Evolutionary conservation across 345 rosid species (phyloP).

Genomic region (Melastoma malabathricum): DNA sequence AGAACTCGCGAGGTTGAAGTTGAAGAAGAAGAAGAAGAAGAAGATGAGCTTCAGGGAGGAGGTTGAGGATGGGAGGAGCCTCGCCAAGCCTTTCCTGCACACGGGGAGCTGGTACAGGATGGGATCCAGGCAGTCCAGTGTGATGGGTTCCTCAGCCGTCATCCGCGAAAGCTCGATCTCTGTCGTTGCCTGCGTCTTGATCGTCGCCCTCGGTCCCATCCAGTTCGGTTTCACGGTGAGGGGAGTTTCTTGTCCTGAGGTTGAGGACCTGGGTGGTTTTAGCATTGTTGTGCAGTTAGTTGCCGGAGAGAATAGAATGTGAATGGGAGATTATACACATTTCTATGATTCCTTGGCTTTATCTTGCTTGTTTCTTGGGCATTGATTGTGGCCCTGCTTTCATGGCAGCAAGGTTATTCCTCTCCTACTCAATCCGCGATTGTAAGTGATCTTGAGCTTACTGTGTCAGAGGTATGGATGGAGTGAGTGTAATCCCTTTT

Average conservation of each 20-base stretch:
- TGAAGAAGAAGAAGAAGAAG: not conserved
- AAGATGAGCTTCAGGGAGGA: constrained; percentile 84
- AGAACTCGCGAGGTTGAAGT: too few species aligned
- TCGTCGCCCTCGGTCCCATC: constrained; percentile 95
- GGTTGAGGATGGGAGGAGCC: constrained; percentile 60
- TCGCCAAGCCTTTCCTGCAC: constrained; percentile 74
- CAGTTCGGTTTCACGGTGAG: constrained; percentile 96
- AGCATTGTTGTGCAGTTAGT: too few species aligned
- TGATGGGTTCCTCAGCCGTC: constrained; percentile 63
- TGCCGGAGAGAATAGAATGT: too few species aligned
- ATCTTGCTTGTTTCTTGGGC: too few species aligned
- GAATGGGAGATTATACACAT: too few species aligned
- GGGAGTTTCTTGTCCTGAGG: not conserved
- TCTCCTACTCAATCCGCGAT: constrained; percentile 82
- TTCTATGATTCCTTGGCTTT: too few species aligned
- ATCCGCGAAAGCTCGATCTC: constrained; percentile 79
- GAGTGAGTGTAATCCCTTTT: too few species aligned
- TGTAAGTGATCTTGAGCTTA: constrained; percentile 55
- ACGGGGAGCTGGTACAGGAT: constrained; percentile 96
- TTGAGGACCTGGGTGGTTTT: too few species aligned
- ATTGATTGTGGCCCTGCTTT: constrained; percentile 1
- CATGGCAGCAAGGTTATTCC: constrained; percentile 66
- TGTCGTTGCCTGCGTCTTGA: constrained; percentile 83
- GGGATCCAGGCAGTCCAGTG: constrained; percentile 70
- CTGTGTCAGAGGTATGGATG: constrained; percentile 52